Evolutionary conservation across 345 rosid species (phyloP), one percentile per base, ranked within the genome.

Genomic region (Firmiana major): DNA sequence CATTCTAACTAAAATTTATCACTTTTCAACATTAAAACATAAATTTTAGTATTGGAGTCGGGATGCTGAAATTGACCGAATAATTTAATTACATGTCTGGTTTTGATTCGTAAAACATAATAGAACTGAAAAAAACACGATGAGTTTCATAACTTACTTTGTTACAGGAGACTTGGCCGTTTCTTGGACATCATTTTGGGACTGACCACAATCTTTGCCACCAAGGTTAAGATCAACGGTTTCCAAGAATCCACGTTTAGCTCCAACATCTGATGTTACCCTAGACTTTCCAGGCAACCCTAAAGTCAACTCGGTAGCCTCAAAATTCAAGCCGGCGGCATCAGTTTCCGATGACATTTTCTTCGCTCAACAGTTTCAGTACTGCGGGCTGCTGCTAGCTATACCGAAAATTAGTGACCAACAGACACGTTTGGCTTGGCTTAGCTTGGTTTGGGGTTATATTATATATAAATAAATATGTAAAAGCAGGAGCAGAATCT

Each of bases 261-360:
- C 66, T 21, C 75, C 66, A 55, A 55, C 79, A 60, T 73, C 83
- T 16, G 86, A 53, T 60, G 65, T 46, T 19, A 49, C 59, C 24
- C 40, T 62, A 15, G 80, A 71, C 63, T 78, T 73, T 7, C 97
- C 93, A 0, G 97, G 97, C 54, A 87, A 57, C 21, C 92, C 89
- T 21, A 92, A 83, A 26, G 89, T 86, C 72, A 92, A 79, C 79
- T 86, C 91, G 5, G 90, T 89, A 48, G 84, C 94, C 80, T 84
- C 83, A 38, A 91, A 76, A 63, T 77, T 83, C 83, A 85, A 76
- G 7, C 10, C 76, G 12, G 48, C 40, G 54, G 79, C 62, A 5
- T 66, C 81, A 24, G 76, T 77, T 72, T 84, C 89, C 79, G 82
- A 82, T 26, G 82, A 77, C 85, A 84, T 84, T 77, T 4, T 59